A percentile compares a stretch with the other conserved stretches of the same genome.
phyloP scores from a whole-genome alignment of 202 grass and related monocot species.

The Cymbopogon flexuosus region DNA sequence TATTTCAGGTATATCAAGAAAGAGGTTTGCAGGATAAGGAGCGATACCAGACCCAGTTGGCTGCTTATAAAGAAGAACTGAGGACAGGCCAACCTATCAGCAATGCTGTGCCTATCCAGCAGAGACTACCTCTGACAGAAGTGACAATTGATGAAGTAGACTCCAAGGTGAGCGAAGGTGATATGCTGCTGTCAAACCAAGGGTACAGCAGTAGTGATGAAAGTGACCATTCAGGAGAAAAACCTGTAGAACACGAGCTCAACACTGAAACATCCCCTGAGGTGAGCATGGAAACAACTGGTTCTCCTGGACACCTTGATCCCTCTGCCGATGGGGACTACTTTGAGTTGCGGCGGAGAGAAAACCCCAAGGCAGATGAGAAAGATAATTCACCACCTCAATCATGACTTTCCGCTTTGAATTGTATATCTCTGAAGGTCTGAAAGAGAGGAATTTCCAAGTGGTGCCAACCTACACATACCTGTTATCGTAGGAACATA shows the following conservation, averaged over 20 bases:
- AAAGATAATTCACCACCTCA: conserved; percentile 29
- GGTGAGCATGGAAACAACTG: conserved; percentile 27
- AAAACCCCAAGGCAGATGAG: conserved; percentile 36
- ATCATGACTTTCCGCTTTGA: conserved; percentile 8
- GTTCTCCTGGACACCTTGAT: conserved; percentile 35
- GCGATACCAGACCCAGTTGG: conserved; percentile 64
- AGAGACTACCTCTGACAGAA: conserved; percentile 48
- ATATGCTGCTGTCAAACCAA: conserved; percentile 46
- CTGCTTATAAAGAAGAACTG: conserved; percentile 57
- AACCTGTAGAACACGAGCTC: conserved; percentile 32
- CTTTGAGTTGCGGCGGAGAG: conserved; percentile 48
- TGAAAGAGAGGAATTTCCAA: neutral
- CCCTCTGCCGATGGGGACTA: conserved; percentile 29
- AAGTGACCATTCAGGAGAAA: conserved; percentile 24
- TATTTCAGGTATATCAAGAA: conserved; percentile 76
- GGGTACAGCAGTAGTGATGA: conserved; percentile 40
- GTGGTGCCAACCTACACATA: neutral
- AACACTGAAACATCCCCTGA: conserved; percentile 48
- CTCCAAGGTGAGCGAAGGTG: conserved; percentile 44
- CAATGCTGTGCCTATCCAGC: conserved; percentile 53
- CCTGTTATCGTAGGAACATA: neutral
- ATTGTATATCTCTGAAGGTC: conserved; percentile 3
- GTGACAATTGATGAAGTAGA: conserved; percentile 52
- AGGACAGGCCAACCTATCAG: conserved; percentile 49
- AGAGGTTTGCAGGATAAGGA: conserved; percentile 72